phyloP scores from a whole-genome alignment of 2,329 filamentous ascomycete genomes.

The Simplicillium sp. region DNA sequence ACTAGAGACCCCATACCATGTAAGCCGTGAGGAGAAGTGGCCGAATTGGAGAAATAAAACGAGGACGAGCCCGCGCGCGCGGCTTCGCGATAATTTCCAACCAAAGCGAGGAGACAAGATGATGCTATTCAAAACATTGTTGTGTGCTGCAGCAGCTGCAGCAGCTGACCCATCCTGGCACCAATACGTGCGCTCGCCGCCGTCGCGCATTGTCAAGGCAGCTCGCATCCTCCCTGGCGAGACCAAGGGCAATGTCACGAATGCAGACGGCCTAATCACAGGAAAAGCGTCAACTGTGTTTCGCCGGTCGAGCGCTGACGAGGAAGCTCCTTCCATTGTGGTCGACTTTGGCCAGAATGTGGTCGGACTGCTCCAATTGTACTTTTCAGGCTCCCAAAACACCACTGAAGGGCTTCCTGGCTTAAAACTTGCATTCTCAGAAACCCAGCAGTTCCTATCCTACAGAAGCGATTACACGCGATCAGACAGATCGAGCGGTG shows the following conservation, averaged over 20 bases:
- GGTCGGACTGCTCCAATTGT: constrained; percentile 31
- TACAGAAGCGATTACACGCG: constrained; percentile 37
- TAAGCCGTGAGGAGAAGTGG: no score
- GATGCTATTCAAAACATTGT: no score
- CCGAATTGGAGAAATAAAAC: no score
- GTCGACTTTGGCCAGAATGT: constrained; percentile 38
- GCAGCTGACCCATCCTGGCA: constrained; percentile 1
- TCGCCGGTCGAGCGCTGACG: not conserved
- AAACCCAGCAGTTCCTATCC: constrained; percentile 33
- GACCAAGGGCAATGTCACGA: constrained; percentile 2
- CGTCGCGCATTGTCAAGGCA: not conserved
- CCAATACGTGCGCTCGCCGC: constrained; percentile 4
- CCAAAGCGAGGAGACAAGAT: no score
- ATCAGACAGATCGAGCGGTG: constrained; percentile 29
- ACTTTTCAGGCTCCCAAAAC: constrained; percentile 26
- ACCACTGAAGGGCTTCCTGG: constrained; percentile 21
- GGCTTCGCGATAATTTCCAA: no score
- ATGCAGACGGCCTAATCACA: constrained; percentile 1
- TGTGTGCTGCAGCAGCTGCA: not conserved
- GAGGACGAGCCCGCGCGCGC: no score
- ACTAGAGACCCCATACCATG: no score
- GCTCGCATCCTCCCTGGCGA: not conserved
- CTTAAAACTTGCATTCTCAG: constrained; percentile 37
- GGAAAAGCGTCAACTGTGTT: constrained; percentile 1
- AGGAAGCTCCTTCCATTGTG: not conserved